A percentile compares a stretch with the other conserved stretches of the same genome.
phyloP scores from a whole-genome alignment of 2,329 filamentous ascomycete species.

The Hymenoscyphus albidus region DNA sequence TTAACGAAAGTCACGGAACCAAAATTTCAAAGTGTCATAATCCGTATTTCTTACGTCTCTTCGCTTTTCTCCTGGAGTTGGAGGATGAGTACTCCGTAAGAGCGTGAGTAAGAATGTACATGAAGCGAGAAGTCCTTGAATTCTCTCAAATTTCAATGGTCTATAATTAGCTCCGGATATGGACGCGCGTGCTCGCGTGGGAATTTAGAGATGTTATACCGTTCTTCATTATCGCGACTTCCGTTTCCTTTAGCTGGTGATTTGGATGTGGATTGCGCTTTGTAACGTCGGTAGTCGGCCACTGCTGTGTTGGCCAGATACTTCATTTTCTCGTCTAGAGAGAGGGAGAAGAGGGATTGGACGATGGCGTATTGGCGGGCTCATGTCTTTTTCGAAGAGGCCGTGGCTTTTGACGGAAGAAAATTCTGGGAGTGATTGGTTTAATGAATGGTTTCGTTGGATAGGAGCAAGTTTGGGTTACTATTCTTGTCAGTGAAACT shows the following conservation, averaged over 20 bases:
- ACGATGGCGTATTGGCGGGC: constrained; percentile 57
- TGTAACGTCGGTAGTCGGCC: constrained; percentile 55
- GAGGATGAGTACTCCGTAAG: constrained; percentile 50
- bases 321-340: constrained; percentile 55
- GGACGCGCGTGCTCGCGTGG: constrained; percentile 40
- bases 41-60: constrained; percentile 56
- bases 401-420: constrained; percentile 61
- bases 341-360: constrained; percentile 52
- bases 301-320: constrained; percentile 44
- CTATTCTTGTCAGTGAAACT: constrained; percentile 47
- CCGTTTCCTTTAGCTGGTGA: too few relatives aligned
- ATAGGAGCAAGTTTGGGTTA: neutral
- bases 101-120: constrained; percentile 49
- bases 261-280: constrained; percentile 35
- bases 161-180: constrained; percentile 46
- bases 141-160: constrained; percentile 42
- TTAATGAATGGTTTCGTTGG: neutral
- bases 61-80: constrained; percentile 57
- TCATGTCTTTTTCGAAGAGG: constrained; percentile 52
- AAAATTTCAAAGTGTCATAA: constrained; percentile 49
- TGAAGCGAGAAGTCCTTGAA: constrained; percentile 48
- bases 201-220: constrained; percentile 57
- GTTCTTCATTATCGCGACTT: constrained; percentile 48
- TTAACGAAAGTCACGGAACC: constrained; percentile 45
- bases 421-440: constrained; percentile 36